Evolutionary conservation across 2,329 filamentous ascomycete species (phyloP), one percentile per base, ranked within the genome.

Genomic region (Colletotrichum sp.): DNA sequence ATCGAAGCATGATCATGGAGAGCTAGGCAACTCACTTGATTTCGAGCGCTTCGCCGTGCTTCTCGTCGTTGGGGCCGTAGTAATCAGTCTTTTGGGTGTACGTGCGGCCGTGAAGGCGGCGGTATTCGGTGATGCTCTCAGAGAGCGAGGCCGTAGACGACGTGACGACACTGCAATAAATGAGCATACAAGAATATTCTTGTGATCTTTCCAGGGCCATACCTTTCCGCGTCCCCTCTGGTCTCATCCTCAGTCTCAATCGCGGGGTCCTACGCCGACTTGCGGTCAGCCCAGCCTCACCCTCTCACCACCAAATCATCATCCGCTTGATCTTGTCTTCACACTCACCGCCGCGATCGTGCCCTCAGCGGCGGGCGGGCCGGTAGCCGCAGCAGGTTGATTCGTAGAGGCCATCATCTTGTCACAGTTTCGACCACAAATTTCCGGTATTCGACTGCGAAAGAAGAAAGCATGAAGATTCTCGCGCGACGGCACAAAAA

Each of bases 41-140:
- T 26, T 81, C 80, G 8, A 81, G 79, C 4, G 77, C 80, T 7
- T 80, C 72, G 59, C 79, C 79, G 18, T 81, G 80, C 57, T 65
- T 69, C 26, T 81, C 80, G 39, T 81, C 80, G 62, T 81, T 81
- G 26, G 80, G 80, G 8, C 79, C 80, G 78, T 80, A 81, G 71
- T 81, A 81, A 26, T 81, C 80, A 1, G 71, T 73, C 55, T 59
- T 62, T 8, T 73, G 63, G 0, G 63, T 66, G 26, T 66, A 66
- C 5, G 49, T 69, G 18, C 66, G 66, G 28, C 49, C 66, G 13
- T 72, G 70, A 5, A 65, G 30, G 6, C 64, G 70, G 26, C 70
- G 63, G 52, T 66, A 49, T 7, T 60, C 49, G 18, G 18, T 57
- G 62, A 69, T 59, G 10, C 44, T 69, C 28, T 69, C 66, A 13